phyloP scores from a whole-genome alignment of 2,329 filamentous ascomycete genomes.

The Amphichorda felina region DNA sequence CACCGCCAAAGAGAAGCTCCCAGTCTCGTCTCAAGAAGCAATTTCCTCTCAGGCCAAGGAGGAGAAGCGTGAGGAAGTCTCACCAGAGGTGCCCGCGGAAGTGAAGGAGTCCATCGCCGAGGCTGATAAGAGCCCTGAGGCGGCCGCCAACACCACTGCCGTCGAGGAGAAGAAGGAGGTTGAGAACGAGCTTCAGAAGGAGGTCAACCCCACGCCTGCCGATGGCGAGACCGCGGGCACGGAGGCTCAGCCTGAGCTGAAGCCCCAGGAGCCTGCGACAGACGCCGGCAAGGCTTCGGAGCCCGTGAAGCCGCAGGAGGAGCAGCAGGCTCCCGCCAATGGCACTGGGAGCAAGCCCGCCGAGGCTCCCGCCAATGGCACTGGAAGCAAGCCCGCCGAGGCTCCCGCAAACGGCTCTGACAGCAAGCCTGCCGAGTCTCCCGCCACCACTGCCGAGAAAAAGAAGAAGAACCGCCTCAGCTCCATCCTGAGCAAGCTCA shows the following conservation, averaged over 20 bases:
- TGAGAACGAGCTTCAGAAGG: conserved; percentile 61
- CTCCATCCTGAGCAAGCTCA: conserved; percentile 47
- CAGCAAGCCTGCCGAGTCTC: conserved; percentile 35
- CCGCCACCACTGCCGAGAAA: conserved; percentile 28
- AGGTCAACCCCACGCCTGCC: conserved; percentile 35
- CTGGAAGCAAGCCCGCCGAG: conserved; percentile 10
- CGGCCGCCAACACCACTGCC: conserved; percentile 53
- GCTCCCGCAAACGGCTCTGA: conserved; percentile 17
- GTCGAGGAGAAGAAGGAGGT: conserved; percentile 65
- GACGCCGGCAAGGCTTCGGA: conserved; percentile 6
- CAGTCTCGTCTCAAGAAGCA: conserved; percentile 35
- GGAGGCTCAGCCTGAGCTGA: conserved; percentile 10
- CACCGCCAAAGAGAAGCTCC: conserved; percentile 33
- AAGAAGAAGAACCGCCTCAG: conserved; percentile 59
- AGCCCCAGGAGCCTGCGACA: conserved; percentile 5
- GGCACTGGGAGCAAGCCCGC: conserved; percentile 9
- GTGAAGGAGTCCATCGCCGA: conserved; percentile 46
- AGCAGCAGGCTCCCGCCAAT: conserved; percentile 2
- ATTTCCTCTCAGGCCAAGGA: conserved; percentile 29
- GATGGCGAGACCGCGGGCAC: conserved; percentile 15
- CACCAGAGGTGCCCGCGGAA: conserved; percentile 39
- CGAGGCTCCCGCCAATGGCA: conserved; percentile 9
- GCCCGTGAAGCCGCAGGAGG: no score
- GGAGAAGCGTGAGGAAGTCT: conserved; percentile 28
- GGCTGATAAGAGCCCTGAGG: conserved; percentile 55